Base-by-base conservation (phyloP, 352 stramenopile species). In the Phytopythium montanum region DNA sequence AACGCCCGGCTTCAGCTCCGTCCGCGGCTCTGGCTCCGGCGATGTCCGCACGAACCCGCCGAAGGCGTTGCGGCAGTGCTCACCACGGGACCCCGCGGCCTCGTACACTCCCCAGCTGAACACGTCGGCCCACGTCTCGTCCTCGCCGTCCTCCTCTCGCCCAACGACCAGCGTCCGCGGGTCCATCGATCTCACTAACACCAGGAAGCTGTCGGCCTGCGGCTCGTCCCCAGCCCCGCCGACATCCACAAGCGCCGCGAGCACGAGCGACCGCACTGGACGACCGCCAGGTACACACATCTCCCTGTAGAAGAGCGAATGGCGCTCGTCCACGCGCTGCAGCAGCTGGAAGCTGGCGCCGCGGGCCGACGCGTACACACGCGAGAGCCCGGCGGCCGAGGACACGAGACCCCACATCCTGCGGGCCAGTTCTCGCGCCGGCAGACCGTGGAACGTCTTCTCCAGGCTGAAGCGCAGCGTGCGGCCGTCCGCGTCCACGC, bases 91-190 rank as follows among this genome's bases (percentile, higher is more conserved):
- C 2, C 75, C 77, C 0, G 56, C 59, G 26, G 59, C 48, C 56
- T 90, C 80, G 36, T 87, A 87, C n/a, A 87, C 60, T 0, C 80
- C 77, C 75, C 77, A 90, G 42, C 74, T 82, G 53, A 87, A 87
- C 56, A 84, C 79, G 33, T 90, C 77, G 12, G 63, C 70, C 77
- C 80, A 88, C 2, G 79, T 33, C 59, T 82, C 70, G 38, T 62
- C 63, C 21, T 63, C 45, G 59, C 5, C n/a, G 8, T 21, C 28
- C 26, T 5, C 62, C 28, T 19, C 64, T 48, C 33, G 54, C 64
- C 5, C 33, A 34, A 60, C 13, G 5, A 70, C 59, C 8, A 73
- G 69, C 10, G 65, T 28, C 4, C 44, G 33, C 0, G 79, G 77
- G 25, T 90, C 77, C 26, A 90, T 69, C 9, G 79, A 90, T 25